Base-by-base conservation (phyloP, 1,284 basidiomycete species). In the Trichosporon inkin region DNA sequence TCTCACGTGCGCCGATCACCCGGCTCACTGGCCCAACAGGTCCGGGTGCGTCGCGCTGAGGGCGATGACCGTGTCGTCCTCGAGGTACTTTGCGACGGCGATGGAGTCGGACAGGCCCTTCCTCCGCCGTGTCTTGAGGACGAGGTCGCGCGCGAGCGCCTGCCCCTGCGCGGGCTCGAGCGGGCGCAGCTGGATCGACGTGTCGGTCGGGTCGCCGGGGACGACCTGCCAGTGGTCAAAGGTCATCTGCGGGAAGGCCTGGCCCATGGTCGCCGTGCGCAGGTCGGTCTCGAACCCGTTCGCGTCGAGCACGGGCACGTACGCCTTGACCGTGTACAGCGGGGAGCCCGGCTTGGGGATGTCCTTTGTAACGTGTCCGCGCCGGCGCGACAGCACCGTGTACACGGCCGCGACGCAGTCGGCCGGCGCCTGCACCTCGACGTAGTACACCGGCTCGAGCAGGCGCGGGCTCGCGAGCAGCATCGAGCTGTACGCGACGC, bases 221-320 rank as follows among this genome's bases (percentile, higher is more conserved):
- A 98, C 95, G 71, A 97, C 91, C 40, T 89, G 89, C 95, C 96
- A 99, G 74, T 99, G 96, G 77, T 96, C 92, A 78, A 99, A 99
- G 60, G 89, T 85, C 79, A 97, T 94, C 67, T 95, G 81, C 70
- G 90, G 94, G 81, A 99, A 98, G 14, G 96, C 96, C 78, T 97
- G 93, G 20, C 96, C 96, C 77, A 96, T 90, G 22, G 96, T 99
- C 54, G 94, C 92, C 39, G 94, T 98, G 68, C 96, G 82, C 73
- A 99, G 79, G 80, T 99, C 96, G 6, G 94, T 97, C 81, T 99
- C 96, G 78, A 99, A 99, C 0, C 96, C 96, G 72, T 97, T 98
- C 36, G 96, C 91, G 73, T 99, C 96, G 66, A 99, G 92, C 39
- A 97, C 96, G 6, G 96, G 96, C 62, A 99, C 93, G 59, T 95